Evolutionary conservation across 2,329 filamentous ascomycete genomes (phyloP).

Genomic region (Claviceps citrina): DNA sequence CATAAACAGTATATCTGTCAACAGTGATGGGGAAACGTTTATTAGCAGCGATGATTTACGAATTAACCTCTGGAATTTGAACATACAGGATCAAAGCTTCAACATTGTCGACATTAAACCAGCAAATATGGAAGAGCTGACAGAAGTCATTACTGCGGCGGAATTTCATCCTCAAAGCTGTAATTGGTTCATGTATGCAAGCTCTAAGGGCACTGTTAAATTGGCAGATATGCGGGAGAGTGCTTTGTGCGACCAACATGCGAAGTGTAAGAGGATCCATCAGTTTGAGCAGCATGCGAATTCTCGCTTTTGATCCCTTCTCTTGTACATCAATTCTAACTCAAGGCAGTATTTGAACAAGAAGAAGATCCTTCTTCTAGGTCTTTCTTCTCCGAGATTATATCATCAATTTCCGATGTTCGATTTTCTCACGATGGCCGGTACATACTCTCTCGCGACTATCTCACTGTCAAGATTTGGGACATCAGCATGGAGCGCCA

Average conservation of each 20-base stretch:
- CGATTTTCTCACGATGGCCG: constrained; percentile 92
- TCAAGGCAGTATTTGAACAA: constrained; percentile 74
- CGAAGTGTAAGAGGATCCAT: constrained; percentile 51
- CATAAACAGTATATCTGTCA: constrained; percentile 99
- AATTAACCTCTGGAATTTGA: constrained; percentile 97
- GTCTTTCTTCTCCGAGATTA: constrained; percentile 99
- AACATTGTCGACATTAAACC: constrained; percentile 99
- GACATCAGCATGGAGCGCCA: constrained; percentile 98
- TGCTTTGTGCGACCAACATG: constrained; percentile 86
- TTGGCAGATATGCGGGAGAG: constrained; percentile 96
- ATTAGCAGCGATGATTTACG: constrained; percentile 96
- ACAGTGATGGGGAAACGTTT: constrained; percentile 97
- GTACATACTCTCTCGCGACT: constrained; percentile 95
- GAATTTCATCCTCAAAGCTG: constrained; percentile 95
- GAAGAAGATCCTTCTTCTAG: constrained; percentile 94
- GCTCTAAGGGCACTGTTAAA: constrained; percentile 97
- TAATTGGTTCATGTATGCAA: constrained; percentile 99
- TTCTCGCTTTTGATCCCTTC: background rate
- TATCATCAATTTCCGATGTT: constrained; percentile 96
- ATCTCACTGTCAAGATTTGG: constrained; percentile 98
- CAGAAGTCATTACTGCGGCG: constrained; percentile 94
- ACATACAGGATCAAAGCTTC: constrained; percentile 99
- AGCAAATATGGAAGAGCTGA: constrained; percentile 98
- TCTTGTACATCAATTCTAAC: constrained; percentile 11
- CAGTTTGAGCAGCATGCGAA: background rate